These are phyloP conservation scores for Termitomyces sp. DNA, from an alignment of 768 basidiomycete species.

Conservation along the genomic window DNA sequence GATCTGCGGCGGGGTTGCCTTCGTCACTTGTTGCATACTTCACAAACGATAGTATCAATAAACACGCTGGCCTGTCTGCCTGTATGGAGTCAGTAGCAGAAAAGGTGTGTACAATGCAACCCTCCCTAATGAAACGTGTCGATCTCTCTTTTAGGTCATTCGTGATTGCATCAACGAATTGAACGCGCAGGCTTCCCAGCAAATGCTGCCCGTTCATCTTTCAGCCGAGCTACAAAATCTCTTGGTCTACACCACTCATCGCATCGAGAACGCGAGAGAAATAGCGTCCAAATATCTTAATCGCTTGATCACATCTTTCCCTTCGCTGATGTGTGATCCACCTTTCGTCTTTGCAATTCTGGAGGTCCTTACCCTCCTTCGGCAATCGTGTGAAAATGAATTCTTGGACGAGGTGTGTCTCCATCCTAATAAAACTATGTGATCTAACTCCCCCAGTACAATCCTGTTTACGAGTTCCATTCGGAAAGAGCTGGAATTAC, in stretches of 20 bases:
- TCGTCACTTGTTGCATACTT: constrained; percentile 87
- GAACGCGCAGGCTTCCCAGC: constrained; percentile 71
- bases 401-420: constrained; percentile 78
- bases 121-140: neutral
- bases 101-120: constrained; percentile 44
- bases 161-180: constrained; percentile 69
- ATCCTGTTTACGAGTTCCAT: constrained; percentile 78
- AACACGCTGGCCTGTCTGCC: constrained; percentile 55
- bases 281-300: constrained; percentile 82
- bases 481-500: constrained; percentile 75
- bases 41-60: constrained; percentile 80
- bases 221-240: constrained; percentile 74
- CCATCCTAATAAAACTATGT: neutral
- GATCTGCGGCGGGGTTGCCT: constrained; percentile 74
- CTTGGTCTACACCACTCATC: constrained; percentile 76
- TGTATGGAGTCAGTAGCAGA: constrained; percentile 88
- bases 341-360: constrained; percentile 85
- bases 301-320: constrained; percentile 84
- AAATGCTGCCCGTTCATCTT: constrained; percentile 66
- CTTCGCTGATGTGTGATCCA: constrained; percentile 90
- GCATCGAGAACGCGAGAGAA: constrained; percentile 76
- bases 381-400: constrained; percentile 87
- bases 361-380: constrained; percentile 86
- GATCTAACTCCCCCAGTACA: constrained; percentile 57
- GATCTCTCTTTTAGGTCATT: constrained; percentile 55